Evolutionary conservation across 257 asterid genomes (phyloP), one percentile per base, ranked within the genome.

Genomic region (Capsicum baccatum): DNA sequence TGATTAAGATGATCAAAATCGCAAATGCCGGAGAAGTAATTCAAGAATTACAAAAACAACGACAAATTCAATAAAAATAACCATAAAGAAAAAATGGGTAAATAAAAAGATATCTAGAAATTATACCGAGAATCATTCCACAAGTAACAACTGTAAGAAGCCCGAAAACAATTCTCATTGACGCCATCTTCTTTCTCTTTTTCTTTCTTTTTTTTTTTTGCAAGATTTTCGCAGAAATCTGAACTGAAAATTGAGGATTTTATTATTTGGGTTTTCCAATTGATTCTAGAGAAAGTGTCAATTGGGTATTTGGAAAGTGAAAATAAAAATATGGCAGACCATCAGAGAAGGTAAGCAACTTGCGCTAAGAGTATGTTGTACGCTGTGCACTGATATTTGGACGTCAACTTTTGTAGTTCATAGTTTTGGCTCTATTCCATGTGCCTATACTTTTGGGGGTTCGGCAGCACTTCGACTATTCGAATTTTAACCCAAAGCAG

Each of bases 71-170:
- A 54, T 48, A 33, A 7, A 8, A 11, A 35, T 1, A 71, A 16
- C 55, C 21, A 86, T 4, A 74, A 52, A 58, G 3, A 64, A 47
- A 26, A 73, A n/a, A 33, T 33, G 6, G 62, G 21, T 9, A 42
- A 12, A 8, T 26, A 56, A 57, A 42, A n/a, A 80, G 48, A 58
- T 80, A 57, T 3, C 81, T 83, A 86, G 55, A 13, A 17, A 54
- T 74, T 57, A 73, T 86, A 93, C 98, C 98, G 85, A 94, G 85
- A 84, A 94, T 91, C 97, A 93, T 92, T 89, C 95, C 97, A 58
- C 87, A 80, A 7, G 97, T 86, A 84, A 94, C 94, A 84, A 94
- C 84, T 79, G 94, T 87, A 12, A 94, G 97, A 57, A 94, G 93
- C n/a, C 92, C 92, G 76, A 94, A 81, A 85, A 93, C 88, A 68